Percentiles rank a stretch among this genome's conserved stretches.
These are phyloP conservation scores for Brassica cretica DNA, from an alignment of 345 rosid genomes.

Conservation along the genomic window DNA sequence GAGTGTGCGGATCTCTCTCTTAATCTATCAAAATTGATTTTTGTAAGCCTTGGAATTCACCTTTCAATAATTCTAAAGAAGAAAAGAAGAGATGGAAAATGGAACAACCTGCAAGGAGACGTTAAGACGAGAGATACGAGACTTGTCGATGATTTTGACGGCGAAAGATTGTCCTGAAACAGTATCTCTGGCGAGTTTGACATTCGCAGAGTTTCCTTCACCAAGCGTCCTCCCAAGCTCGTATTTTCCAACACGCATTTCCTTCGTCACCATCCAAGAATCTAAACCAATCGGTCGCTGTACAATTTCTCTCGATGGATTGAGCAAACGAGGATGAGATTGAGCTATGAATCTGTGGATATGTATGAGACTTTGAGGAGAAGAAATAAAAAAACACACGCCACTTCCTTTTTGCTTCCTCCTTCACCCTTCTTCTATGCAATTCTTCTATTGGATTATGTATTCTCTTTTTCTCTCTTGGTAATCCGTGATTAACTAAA, in stretches of 20 bases:
- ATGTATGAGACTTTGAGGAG: background rate
- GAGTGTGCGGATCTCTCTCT: constrained; percentile 79
- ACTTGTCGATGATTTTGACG: constrained; percentile 81
- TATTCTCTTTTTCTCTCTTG: background rate
- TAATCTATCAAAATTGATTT: constrained; percentile 45
- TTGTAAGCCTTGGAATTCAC: background rate
- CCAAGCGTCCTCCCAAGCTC: constrained; percentile 86
- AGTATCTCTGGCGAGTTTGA: constrained; percentile 60
- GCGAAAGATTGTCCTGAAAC: constrained; percentile 67
- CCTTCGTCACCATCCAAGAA: constrained; percentile 41
- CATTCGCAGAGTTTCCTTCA: constrained; percentile 85
- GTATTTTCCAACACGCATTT: constrained; percentile 78
- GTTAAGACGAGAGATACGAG: constrained; percentile 54
- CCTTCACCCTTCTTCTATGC: background rate
- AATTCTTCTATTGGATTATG: background rate
- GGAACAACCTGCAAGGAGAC: constrained; percentile 70
- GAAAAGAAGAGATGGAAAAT: background rate
- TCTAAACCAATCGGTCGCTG: background rate
- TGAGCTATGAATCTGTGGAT: background rate
- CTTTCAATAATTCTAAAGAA: background rate
- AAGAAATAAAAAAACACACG: constrained; percentile 16
- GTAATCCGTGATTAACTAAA: background rate
- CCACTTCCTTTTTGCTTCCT: constrained; percentile 19
- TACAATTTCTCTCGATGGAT: constrained; percentile 9
- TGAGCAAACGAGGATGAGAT: background rate